Evolutionary conservation across 1,284 basidiomycete genomes (phyloP).

Genomic region (Schizophyllum amplum): DNA sequence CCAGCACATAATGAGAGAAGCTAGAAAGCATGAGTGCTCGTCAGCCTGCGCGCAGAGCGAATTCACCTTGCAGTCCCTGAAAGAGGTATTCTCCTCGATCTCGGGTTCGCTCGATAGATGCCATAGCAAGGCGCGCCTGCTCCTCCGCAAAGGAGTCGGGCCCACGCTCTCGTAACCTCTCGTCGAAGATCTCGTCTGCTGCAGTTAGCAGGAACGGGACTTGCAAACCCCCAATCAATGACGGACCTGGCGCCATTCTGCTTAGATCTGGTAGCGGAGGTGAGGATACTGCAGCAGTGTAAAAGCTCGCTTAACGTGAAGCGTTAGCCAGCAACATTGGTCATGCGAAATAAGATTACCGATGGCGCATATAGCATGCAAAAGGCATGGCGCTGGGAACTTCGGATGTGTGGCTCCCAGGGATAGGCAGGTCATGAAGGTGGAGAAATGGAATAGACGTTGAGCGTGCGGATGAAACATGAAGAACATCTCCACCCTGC

Average conservation of each 20-base stretch:
- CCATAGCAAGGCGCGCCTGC: constrained; percentile 51
- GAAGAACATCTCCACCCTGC: constrained; percentile 69
- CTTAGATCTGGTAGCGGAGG: constrained; percentile 43
- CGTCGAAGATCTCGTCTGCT: constrained; percentile 46
- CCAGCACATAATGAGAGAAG: constrained; percentile 55
- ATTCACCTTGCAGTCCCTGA: constrained; percentile 42
- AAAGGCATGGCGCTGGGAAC: constrained; percentile 56
- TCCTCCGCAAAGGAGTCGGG: constrained; percentile 60
- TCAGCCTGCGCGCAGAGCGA: constrained; percentile 1
- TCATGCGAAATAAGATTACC: constrained; percentile 21
- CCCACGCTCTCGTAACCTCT: constrained; percentile 37
- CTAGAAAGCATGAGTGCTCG: constrained; percentile 24
- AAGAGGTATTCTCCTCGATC: constrained; percentile 48
- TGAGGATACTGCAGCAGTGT: constrained; percentile 49
- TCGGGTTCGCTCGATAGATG: constrained; percentile 40
- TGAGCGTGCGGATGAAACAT: constrained; percentile 61
- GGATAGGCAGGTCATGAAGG: constrained; percentile 56
- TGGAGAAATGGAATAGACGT: constrained; percentile 54
- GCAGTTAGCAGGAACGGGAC: background rate
- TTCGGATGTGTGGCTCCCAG: constrained; percentile 60
- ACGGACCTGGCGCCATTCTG: constrained; percentile 31
- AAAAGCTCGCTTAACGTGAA: constrained; percentile 30
- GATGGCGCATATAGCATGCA: constrained; percentile 73
- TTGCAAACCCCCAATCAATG: background rate
- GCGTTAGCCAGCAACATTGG: background rate